phyloP scores from a whole-genome alignment of 208 protist genomes.

The Angomonas ambiguus region DNA sequence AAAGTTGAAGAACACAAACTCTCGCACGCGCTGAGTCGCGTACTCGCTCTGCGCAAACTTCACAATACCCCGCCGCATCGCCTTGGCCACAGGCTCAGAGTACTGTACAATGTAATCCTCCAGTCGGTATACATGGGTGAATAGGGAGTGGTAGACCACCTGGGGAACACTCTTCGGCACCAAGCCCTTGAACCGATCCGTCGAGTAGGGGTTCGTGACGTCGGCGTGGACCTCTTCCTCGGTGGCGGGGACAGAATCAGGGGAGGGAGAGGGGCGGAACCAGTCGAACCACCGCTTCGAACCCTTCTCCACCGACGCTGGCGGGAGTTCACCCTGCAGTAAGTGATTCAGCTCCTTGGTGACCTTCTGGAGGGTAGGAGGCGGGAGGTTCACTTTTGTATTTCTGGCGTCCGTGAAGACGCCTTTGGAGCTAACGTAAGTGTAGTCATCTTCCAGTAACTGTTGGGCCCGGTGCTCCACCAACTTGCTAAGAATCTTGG shows the following conservation, averaged over 20 bases:
- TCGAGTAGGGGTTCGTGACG: conserved; percentile 59
- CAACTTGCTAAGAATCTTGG: conserved; percentile 68
- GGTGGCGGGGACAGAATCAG: no score
- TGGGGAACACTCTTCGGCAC: conserved; percentile 39
- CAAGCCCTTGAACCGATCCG: conserved; percentile 42
- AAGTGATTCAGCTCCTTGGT: conserved; percentile 54
- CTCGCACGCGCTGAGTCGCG: neutral
- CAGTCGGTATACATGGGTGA: conserved; percentile 24
- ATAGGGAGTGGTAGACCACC: conserved; percentile 18
- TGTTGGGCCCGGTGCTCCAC: conserved; percentile 54
- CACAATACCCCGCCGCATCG: neutral
- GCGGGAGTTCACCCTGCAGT: conserved; percentile 40
- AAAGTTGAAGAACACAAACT: neutral
- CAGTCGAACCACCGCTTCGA: no score
- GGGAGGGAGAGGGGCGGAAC: no score
- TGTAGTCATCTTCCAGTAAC: conserved; percentile 42
- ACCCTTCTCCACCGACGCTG: neutral
- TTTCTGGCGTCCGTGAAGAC: neutral
- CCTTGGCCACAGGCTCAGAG: neutral
- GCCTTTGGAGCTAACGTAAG: conserved; percentile 22
- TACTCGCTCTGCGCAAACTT: neutral
- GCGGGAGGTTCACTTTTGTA: conserved; percentile 28
- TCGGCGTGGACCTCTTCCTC: conserved; percentile 14
- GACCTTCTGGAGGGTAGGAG: conserved; percentile 25
- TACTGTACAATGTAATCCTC: conserved; percentile 16